Evolutionary conservation across 2,329 filamentous ascomycete species (phyloP), one percentile per base, ranked within the genome.

Genomic region (Talaromyces piceae): DNA sequence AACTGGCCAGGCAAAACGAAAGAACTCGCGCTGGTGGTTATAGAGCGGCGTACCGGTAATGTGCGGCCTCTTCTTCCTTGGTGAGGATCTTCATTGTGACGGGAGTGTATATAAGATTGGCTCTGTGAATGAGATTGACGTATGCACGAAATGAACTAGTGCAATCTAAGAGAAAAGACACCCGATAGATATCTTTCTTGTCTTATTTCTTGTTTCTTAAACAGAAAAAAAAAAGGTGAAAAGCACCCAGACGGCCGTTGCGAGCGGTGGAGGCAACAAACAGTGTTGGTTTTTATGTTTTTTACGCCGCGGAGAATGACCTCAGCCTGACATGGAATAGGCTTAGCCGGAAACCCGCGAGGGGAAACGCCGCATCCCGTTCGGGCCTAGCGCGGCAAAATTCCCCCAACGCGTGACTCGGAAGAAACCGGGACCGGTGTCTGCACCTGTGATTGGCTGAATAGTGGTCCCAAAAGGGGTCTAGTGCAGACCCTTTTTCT

Each of bases 21-120:
- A 41, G 3, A 25, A 22, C n/a, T n/a, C n/a, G n/a, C n/a, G n/a
- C 26, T 20, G 23, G 12, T 11, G n/a, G 26, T 25, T 27, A 18
- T 4, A 8, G 12, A 27, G 13, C 7, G 16, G 22, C 50, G 9
- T 72, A 83, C 80, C 77, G 74, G 80, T 94, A 95, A 79, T 96
- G 91, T 49, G 81, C 87, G 54, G 77, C 69, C 74, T 96, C 91
- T 75, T 96, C 88, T 81, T 96, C 89, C 69, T 91, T 89, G 62
- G 87, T 94, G 67, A 97, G 80, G 66, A 97, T 77, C 85, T 96
- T 97, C 93, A 97, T 98, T 57, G 47, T 77, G 22, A n/a, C 13
- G 12, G 30, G 16, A 9, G n/a, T 25, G 39, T 43, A n/a, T 25
- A 7, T 13, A 30, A 13, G 1, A 43, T 43, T 13, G 20, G 16